Conservation (phyloP, 2,329 filamentous ascomycete genomes). For the Colletotrichum lindemuthianum region DNA sequence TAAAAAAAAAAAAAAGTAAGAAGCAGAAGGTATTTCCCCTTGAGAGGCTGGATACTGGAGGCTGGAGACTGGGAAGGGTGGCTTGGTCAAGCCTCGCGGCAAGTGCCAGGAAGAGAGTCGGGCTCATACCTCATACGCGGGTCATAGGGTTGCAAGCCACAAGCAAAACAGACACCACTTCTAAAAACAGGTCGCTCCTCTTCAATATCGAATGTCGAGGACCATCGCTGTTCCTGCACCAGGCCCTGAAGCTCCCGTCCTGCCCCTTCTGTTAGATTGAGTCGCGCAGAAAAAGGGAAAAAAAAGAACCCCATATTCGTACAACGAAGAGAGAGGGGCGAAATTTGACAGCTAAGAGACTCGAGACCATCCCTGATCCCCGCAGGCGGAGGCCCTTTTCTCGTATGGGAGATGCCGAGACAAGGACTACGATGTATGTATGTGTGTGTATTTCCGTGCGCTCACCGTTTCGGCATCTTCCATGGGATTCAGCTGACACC, state of each 20-base stretch:
- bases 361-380: not conserved
- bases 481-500: constrained; percentile 23
- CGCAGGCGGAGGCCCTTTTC: not conserved
- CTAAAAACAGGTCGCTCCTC: not conserved
- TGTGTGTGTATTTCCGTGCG: not conserved
- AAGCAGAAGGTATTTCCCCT: not conserved
- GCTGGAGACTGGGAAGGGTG: too few relatives aligned
- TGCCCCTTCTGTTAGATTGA: too few relatives aligned
- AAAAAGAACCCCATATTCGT: too few relatives aligned
- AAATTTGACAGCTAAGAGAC: not conserved
- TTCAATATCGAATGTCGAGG: too few relatives aligned
- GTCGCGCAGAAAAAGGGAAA: too few relatives aligned
- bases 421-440: not conserved
- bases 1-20: not conserved
- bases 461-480: constrained; percentile 6
- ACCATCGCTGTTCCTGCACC: not conserved
- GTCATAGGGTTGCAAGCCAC: not conserved
- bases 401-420: constrained; percentile 30
- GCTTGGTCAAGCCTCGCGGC: constrained; percentile 12
- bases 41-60: not conserved
- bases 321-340: too few relatives aligned
- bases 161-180: constrained; percentile 5
- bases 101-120: constrained; percentile 16
- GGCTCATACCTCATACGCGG: not conserved
- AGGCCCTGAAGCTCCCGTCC: too few relatives aligned